These are phyloP conservation scores for Yamagishiella unicocca DNA, from an alignment of 139 green algal genomes.

Conservation along the genomic window DNA sequence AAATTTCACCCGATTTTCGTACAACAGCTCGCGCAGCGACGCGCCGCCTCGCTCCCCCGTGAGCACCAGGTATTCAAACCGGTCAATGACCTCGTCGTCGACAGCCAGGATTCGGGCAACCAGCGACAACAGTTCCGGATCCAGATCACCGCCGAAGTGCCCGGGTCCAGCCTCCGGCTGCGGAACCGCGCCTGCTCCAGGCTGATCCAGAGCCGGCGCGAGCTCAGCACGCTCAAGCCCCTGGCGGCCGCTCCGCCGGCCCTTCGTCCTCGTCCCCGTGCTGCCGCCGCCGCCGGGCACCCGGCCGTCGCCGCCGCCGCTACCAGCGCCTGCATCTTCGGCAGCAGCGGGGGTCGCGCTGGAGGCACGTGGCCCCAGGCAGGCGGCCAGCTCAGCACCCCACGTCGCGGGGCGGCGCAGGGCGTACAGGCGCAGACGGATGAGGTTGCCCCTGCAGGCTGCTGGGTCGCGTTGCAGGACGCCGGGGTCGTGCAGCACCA, in stretches of 20 bases:
- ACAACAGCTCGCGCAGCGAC: conserved; percentile 15
- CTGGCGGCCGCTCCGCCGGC: not conserved
- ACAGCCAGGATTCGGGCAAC: not conserved
- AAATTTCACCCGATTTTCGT: conserved; percentile 15
- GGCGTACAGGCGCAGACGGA: conserved; percentile 19
- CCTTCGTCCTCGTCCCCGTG: not conserved
- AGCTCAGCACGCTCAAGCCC: not conserved
- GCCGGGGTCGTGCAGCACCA: not conserved
- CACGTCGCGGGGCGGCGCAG: conserved; percentile 10
- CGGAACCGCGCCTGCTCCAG: too few species aligned
- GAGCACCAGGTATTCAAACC: not conserved
- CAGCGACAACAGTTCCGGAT: conserved; percentile 5
- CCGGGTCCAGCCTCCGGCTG: too few species aligned
- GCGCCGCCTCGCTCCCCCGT: not conserved
- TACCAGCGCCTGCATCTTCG: not conserved
- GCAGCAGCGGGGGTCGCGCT: not conserved
- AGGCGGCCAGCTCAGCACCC: not conserved
- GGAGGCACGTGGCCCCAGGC: not conserved
- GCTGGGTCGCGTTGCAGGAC: not conserved
- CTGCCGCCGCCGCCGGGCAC: not conserved
- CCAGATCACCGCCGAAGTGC: not conserved
- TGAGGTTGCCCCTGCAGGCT: not conserved
- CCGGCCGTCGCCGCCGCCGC: not conserved
- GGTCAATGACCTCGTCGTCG: conserved; percentile 22
- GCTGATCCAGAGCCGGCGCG: not conserved